A percentile compares a stretch with the other conserved stretches of the same genome.
These are phyloP conservation scores for Buddleja alternifolia DNA, from an alignment of 257 asterid species.

Conservation along the genomic window DNA sequence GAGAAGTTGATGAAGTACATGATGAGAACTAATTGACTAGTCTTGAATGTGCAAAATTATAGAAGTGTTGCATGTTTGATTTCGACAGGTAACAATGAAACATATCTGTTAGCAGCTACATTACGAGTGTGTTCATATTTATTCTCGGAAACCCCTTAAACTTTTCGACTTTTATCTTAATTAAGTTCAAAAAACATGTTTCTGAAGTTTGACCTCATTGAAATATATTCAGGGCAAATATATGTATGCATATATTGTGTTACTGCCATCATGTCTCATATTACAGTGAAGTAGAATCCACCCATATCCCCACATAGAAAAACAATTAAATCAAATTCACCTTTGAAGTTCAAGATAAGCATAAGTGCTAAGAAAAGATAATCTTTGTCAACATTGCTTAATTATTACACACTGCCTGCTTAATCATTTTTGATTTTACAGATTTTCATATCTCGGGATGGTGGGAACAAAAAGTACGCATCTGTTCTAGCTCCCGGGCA, in stretches of 20 bases:
- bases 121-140: not conserved
- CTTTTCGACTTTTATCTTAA: not conserved
- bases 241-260: not conserved
- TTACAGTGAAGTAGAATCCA: not conserved
- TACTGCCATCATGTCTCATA: not conserved
- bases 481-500: slow-evolving; percentile 91
- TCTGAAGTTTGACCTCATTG: not conserved
- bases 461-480: slow-evolving; percentile 89
- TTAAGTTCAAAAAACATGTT: not conserved
- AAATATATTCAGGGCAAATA: not conserved
- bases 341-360: not conserved
- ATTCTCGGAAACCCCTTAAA: not conserved
- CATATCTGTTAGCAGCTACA: not conserved
- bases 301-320: not conserved
- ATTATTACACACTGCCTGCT: slow-evolving; percentile 1
- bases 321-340: not conserved
- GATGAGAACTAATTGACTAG: not conserved
- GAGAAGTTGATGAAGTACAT: not conserved
- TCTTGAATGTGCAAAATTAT: not conserved
- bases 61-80: too few species aligned
- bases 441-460: slow-evolving; percentile 96
- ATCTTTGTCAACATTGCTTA: not conserved
- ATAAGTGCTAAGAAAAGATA: not conserved
- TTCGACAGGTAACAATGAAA: too few species aligned
- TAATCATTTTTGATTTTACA: slow-evolving; percentile 37